Conservation (phyloP, 2,329 filamentous ascomycete genomes). For the Zymoseptoria crescenta region DNA sequence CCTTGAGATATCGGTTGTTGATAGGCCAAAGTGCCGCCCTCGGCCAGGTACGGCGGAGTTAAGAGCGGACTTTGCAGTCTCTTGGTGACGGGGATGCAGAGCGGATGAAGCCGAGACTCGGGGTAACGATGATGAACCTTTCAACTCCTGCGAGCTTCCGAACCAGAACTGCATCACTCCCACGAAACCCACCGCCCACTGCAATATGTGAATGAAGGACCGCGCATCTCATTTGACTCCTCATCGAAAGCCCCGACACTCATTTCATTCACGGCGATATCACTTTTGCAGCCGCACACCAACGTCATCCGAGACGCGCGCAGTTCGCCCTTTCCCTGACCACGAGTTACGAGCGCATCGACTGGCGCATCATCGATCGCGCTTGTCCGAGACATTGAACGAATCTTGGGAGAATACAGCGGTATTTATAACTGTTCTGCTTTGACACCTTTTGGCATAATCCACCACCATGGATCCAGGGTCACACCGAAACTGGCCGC, state of each 20-base stretch:
- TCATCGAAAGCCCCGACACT: not conserved
- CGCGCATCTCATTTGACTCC: not conserved
- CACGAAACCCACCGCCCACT: not conserved
- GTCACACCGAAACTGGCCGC: conserved; percentile 22
- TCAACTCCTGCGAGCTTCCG: not conserved
- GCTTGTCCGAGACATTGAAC: conserved; percentile 1
- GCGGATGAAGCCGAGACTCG: not conserved
- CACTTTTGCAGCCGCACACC: not conserved
- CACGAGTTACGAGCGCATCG: not conserved
- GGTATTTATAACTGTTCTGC: not conserved
- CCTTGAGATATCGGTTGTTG: not conserved
- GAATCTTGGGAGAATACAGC: not conserved
- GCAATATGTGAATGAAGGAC: not conserved
- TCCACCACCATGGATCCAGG: conserved; percentile 13
- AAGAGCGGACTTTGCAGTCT: not conserved
- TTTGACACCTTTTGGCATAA: not conserved
- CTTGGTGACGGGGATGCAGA: not conserved
- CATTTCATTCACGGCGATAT: not conserved
- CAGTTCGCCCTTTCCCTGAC: not conserved
- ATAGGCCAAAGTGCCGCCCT: not conserved
- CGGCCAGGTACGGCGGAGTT: not conserved
- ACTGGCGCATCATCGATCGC: not conserved
- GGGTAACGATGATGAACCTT: not conserved
- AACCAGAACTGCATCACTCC: not conserved
- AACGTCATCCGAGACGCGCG: not conserved